Evolutionary conservation across 352 stramenopile genomes (phyloP), one percentile per base, ranked within the genome.

Genomic region (Peronospora belbahrii): DNA sequence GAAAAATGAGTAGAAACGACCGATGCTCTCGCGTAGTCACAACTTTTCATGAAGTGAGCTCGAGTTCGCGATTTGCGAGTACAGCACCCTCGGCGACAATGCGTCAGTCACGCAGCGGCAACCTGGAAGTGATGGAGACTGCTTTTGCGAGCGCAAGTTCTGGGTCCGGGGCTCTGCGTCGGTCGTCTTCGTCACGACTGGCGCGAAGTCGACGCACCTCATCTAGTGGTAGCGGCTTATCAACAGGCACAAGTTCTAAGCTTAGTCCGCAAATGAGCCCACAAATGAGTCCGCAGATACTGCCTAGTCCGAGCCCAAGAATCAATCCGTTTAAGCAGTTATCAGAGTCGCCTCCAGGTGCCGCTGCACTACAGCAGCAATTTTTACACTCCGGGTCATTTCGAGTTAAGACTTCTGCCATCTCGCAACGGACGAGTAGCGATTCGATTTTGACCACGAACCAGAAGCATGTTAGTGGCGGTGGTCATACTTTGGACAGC

Each of bases 261-360:
- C 47, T 82, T 22, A 86, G 74, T 19, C 74, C 74, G 7, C 74
- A 86, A 48, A 77, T 84, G 66, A 86, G 74, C 17, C 74, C 74
- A 6, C 74, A 86, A 48, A 77, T 84, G 66, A 88, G 76, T 35
- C 76, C 76, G 2, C 63, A 76, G 23, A 67, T 82, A 7, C 43
- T 84, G 5, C 69, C 74, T 13, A 83, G 61, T 42, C 70, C 72
- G 23, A 82, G 66, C 18, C 76, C 74, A 24, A 65, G 76, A 18
- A 88, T 85, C 50, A 88, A 88, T 19, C 76, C 76, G 11, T 88
- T 88, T 41, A 85, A 85, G 47, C 59, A 74, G 30, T 40, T 73
- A 13, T 63, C 65, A 9, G 72, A 75, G 25, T 77, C 64, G 1
- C 61, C 67, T 10, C 56, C 64, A 24, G 55, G 53, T 28, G 56